Evolutionary conservation across 768 basidiomycete genomes (phyloP).

Genomic region (Mycena leptocephala): DNA sequence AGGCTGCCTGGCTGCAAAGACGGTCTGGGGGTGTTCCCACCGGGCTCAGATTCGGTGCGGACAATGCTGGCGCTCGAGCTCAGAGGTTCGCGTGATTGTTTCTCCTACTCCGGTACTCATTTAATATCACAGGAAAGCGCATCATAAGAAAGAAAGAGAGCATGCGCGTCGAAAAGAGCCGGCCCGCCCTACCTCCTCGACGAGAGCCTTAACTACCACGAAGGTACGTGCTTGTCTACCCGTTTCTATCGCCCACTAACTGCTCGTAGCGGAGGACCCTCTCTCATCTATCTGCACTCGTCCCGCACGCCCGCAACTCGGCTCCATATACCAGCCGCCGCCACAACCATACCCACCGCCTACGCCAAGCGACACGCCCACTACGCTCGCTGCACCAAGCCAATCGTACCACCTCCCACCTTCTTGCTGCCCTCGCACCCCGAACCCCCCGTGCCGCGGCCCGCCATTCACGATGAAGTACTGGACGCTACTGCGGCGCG

Average conservation of each 20-base stretch:
- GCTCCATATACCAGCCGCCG: conserved; percentile 66
- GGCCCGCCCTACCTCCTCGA: conserved; percentile 83
- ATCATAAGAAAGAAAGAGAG: conserved; percentile 89
- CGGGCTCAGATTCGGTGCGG: conserved; percentile 79
- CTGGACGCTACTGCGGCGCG: conserved; percentile 70
- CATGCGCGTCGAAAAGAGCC: conserved; percentile 80
- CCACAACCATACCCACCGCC: conserved; percentile 42
- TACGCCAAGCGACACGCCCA: conserved; percentile 44
- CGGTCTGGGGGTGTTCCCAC: conserved; percentile 81
- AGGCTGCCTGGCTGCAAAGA: conserved; percentile 85
- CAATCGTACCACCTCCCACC: conserved; percentile 38
- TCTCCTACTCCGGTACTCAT: not conserved
- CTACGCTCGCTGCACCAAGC: conserved; percentile 19
- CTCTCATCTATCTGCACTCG: conserved; percentile 78
- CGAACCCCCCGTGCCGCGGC: not conserved
- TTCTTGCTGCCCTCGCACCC: conserved; percentile 28
- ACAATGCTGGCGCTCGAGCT: conserved; percentile 83
- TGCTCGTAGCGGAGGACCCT: conserved; percentile 80
- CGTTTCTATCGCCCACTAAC: conserved; percentile 10
- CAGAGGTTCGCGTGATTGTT: conserved; percentile 67
- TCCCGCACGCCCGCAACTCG: conserved; percentile 74
- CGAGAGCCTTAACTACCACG: conserved; percentile 82
- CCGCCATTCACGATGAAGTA: conserved; percentile 63
- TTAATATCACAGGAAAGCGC: conserved; percentile 69
- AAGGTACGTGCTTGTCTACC: conserved; percentile 63